A percentile compares a stretch with the other conserved stretches of the same genome.
These are phyloP conservation scores for Tremella fuciformis DNA, from an alignment of 768 basidiomycete species.

Conservation along the genomic window DNA sequence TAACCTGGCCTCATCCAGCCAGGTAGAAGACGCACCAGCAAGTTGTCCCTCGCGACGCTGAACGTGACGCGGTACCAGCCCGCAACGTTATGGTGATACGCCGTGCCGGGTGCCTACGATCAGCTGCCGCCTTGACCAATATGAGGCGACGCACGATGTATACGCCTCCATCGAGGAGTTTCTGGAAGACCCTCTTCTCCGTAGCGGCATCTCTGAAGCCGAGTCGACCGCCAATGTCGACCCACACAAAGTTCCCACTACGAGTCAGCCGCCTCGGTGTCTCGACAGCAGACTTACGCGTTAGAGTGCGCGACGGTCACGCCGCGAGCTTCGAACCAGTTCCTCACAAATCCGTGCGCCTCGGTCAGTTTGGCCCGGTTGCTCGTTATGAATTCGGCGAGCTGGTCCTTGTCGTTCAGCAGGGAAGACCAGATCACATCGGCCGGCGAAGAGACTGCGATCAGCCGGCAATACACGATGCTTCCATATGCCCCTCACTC, in stretches of 20 bases:
- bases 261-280: not conserved
- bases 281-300: slow-evolving; percentile 29
- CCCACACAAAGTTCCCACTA: slow-evolving; percentile 50
- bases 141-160: slow-evolving; percentile 41
- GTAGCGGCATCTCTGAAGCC: slow-evolving; percentile 31
- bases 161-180: slow-evolving; percentile 44
- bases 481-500: slow-evolving; percentile 20
- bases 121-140: not conserved
- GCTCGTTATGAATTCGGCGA: slow-evolving; percentile 31
- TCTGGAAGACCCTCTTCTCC: slow-evolving; percentile 48
- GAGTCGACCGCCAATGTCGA: slow-evolving; percentile 37
- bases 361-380: slow-evolving; percentile 33
- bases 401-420: slow-evolving; percentile 19
- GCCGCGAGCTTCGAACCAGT: slow-evolving; percentile 43
- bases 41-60: slow-evolving; percentile 38
- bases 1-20: not conserved
- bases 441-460: slow-evolving; percentile 38
- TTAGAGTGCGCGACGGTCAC: slow-evolving; percentile 41
- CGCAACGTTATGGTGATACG: slow-evolving; percentile 37
- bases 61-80: slow-evolving; percentile 48
- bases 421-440: slow-evolving; percentile 41
- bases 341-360: slow-evolving; percentile 37
- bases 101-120: slow-evolving; percentile 41
- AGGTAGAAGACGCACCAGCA: slow-evolving; percentile 19
- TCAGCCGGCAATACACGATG: not conserved